A percentile compares a stretch with the other conserved stretches of the same genome.
phyloP scores from a whole-genome alignment of 495 filamentous ascomycete species.

The Thermothielavioides terrestris region DNA sequence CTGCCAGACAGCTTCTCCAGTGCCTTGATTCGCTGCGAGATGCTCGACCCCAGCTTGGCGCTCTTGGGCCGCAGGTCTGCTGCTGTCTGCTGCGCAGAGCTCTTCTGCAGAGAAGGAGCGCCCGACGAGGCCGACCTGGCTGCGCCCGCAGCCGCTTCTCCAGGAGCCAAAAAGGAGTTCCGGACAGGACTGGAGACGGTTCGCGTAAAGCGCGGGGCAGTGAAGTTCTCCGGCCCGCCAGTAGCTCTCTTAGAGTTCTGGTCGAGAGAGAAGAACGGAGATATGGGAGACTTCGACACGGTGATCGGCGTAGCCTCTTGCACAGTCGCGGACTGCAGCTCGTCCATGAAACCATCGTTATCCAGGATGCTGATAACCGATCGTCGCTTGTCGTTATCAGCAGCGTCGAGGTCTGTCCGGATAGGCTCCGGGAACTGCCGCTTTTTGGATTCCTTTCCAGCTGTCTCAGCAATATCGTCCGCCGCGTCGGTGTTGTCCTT shows the following conservation, averaged over 20 bases:
- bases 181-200: constrained; percentile 44
- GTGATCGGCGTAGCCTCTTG: constrained; percentile 77
- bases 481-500: background rate
- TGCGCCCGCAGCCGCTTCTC: constrained; percentile 30
- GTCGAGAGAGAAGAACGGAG: constrained; percentile 48
- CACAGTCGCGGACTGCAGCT: constrained; percentile 72
- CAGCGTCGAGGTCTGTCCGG: constrained; percentile 34
- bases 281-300: constrained; percentile 78
- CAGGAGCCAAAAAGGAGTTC: constrained; percentile 30
- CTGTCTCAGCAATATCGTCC: background rate
- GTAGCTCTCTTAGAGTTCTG: constrained; percentile 21
- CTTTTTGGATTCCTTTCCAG: constrained; percentile 15
- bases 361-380: constrained; percentile 61
- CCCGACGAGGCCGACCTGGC: constrained; percentile 41
- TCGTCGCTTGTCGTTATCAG: constrained; percentile 41
- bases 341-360: constrained; percentile 84
- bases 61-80: constrained; percentile 54
- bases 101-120: constrained; percentile 38
- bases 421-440: constrained; percentile 48
- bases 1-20: constrained; percentile 61
- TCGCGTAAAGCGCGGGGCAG: constrained; percentile 21
- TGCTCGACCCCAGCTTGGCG: constrained; percentile 75
- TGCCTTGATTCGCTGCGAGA: constrained; percentile 83
- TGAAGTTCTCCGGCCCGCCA: constrained; percentile 21
- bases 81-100: constrained; percentile 36